Evolutionary conservation across 1,284 basidiomycete species (phyloP).

Genomic region (Pseudozyma flocculosa): DNA sequence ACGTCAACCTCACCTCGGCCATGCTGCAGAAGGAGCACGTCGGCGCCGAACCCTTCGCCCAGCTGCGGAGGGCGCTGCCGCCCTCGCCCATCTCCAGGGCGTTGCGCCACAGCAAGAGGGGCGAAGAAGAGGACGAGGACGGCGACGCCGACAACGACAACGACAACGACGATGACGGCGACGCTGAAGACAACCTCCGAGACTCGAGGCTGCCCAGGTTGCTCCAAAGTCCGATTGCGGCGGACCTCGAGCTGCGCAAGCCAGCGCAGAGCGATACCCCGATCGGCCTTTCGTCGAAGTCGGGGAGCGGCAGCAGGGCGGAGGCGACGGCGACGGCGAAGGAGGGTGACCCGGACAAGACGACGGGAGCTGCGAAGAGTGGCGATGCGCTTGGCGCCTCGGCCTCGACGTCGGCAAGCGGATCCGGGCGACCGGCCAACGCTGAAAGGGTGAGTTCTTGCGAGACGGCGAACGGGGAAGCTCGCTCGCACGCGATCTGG

Average conservation of each 20-base stretch:
- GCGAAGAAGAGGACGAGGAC: neutral
- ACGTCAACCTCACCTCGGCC: constrained; percentile 50
- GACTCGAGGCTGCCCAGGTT: constrained; percentile 8
- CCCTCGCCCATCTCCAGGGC: constrained; percentile 10
- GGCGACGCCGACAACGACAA: no score
- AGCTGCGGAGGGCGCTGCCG: constrained; percentile 18
- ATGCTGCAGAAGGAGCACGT: constrained; percentile 49
- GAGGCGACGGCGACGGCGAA: no score
- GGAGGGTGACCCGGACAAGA: no score
- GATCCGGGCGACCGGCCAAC: no score
- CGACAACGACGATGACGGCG: neutral
- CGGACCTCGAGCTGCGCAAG: constrained; percentile 2
- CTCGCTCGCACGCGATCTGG: no score
- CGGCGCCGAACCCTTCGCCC: constrained; percentile 27
- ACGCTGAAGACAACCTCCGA: neutral
- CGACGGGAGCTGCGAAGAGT: no score
- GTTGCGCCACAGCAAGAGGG: neutral
- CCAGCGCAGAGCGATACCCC: neutral
- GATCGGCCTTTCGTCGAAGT: no score
- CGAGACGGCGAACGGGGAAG: no score
- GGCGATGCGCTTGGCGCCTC: no score
- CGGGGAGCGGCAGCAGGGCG: no score
- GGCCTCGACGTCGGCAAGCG: no score
- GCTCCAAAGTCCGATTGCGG: constrained; percentile 8
- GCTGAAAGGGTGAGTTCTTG: no score